phyloP scores from a whole-genome alignment of 495 filamentous ascomycete genomes.

The Penicillium cosmopolitanum region DNA sequence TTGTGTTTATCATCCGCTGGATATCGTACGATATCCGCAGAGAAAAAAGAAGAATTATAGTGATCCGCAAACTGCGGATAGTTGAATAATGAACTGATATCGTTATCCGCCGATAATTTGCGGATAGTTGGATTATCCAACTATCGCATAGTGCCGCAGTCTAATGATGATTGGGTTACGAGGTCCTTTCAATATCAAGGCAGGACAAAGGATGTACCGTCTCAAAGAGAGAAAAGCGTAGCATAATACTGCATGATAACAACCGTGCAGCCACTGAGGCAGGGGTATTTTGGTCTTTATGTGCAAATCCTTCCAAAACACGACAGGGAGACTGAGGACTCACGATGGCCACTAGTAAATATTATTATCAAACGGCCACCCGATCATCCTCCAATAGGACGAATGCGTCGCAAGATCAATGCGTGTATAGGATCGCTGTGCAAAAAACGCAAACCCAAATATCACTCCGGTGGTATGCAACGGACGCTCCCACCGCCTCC shows the following conservation, averaged over 20 bases:
- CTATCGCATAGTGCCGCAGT: no score
- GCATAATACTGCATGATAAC: background rate
- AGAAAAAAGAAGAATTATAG: no score
- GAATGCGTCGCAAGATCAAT: slow-evolving; percentile 8
- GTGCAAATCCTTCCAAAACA: background rate
- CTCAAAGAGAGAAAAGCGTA: background rate
- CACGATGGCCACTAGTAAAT: background rate
- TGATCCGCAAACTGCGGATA: no score
- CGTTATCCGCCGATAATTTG: no score
- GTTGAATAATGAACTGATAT: no score
- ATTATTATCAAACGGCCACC: slow-evolving; percentile 7
- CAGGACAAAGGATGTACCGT: background rate
- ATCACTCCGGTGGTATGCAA: slow-evolving; percentile 24
- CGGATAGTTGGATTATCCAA: no score
- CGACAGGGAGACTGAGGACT: background rate
- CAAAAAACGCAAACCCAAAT: slow-evolving; percentile 3
- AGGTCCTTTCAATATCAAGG: no score
- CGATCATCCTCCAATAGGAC: background rate
- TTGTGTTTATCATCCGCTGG: no score
- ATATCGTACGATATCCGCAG: no score
- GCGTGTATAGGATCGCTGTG: slow-evolving; percentile 13
- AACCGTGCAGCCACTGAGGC: background rate
- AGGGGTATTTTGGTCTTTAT: background rate
- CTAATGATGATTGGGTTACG: no score
- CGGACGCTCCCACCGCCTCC: background rate